phyloP scores from a whole-genome alignment of 768 basidiomycete genomes.

The Trametes sanguinea region DNA sequence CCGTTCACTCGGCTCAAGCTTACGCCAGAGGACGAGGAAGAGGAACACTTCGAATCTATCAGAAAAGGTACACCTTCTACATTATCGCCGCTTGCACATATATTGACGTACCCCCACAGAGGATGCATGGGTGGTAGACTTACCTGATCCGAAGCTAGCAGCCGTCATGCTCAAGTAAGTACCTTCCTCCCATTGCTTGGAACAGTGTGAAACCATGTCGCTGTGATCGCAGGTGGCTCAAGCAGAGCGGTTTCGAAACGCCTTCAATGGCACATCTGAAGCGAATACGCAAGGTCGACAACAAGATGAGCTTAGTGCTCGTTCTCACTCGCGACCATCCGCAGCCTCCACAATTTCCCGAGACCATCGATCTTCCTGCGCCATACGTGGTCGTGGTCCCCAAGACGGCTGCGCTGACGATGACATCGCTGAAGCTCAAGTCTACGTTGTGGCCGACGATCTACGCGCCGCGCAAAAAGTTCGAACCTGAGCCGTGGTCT shows the following conservation, averaged over 20 bases:
- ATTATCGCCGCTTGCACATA: background rate
- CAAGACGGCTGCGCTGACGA: constrained; percentile 63
- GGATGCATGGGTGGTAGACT: constrained; percentile 76
- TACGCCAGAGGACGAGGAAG: constrained; percentile 58
- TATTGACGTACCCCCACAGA: constrained; percentile 40
- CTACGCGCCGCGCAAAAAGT: constrained; percentile 68
- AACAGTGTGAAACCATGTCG: background rate
- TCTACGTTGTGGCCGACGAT: constrained; percentile 84
- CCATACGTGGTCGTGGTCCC: constrained; percentile 70
- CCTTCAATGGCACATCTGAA: constrained; percentile 73
- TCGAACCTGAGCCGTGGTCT: constrained; percentile 69
- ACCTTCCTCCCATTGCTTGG: background rate
- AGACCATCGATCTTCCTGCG: constrained; percentile 43
- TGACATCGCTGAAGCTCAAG: constrained; percentile 64
- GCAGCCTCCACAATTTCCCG: constrained; percentile 51
- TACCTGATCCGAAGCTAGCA: constrained; percentile 61
- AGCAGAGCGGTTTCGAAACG: constrained; percentile 58
- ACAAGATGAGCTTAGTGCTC: constrained; percentile 58
- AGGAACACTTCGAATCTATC: constrained; percentile 57
- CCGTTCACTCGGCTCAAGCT: constrained; percentile 68
- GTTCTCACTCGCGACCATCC: constrained; percentile 33
- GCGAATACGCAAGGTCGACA: constrained; percentile 61
- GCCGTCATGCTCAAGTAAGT: constrained; percentile 61
- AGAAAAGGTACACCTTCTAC: constrained; percentile 48
- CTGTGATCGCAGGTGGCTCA: constrained; percentile 60